Percentiles rank a stretch among this genome's conserved stretches.
These are phyloP conservation scores for Mixia osmundae DNA, from an alignment of 1,284 basidiomycete species.

Conservation along the genomic window DNA sequence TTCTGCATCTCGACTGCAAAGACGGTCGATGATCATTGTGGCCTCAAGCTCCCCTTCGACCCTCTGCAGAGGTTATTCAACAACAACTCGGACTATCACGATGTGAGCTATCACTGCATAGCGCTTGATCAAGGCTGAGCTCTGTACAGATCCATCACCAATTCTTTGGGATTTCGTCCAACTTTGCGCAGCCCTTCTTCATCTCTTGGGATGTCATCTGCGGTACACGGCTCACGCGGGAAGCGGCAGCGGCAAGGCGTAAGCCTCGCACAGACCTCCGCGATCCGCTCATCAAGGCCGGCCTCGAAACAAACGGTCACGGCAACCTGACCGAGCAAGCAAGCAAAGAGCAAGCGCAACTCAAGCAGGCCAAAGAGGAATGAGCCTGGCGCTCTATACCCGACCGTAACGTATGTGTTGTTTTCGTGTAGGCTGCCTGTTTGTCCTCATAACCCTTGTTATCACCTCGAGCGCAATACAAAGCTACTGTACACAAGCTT, in stretches of 20 bases:
- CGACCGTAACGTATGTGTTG: no score
- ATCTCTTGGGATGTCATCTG: constrained; percentile 37
- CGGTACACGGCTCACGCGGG: constrained; percentile 6
- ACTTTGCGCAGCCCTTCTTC: constrained; percentile 49
- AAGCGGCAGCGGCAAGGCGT: constrained; percentile 3
- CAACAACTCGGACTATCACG: constrained; percentile 67
- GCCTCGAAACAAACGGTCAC: no score
- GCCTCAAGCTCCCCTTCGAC: constrained; percentile 27
- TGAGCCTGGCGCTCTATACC: no score
- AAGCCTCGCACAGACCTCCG: constrained; percentile 1
- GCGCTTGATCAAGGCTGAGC: neutral
- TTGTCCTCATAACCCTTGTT: no score
- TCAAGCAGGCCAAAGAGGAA: no score
- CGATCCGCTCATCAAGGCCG: constrained; percentile 1
- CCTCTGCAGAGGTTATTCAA: constrained; percentile 52
- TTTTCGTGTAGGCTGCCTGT: no score
- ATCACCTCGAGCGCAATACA: no score
- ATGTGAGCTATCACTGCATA: constrained; percentile 2
- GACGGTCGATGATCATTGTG: constrained; percentile 95
- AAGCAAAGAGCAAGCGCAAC: no score
- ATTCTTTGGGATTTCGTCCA: constrained; percentile 78
- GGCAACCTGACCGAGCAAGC: no score
- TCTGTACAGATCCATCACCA: constrained; percentile 21
- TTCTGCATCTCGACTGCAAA: constrained; percentile 71
- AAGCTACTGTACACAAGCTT: no score